Evolutionary conservation across 208 protist genomes (phyloP).

Genomic region (Kentomonas sorsogonicus): DNA sequence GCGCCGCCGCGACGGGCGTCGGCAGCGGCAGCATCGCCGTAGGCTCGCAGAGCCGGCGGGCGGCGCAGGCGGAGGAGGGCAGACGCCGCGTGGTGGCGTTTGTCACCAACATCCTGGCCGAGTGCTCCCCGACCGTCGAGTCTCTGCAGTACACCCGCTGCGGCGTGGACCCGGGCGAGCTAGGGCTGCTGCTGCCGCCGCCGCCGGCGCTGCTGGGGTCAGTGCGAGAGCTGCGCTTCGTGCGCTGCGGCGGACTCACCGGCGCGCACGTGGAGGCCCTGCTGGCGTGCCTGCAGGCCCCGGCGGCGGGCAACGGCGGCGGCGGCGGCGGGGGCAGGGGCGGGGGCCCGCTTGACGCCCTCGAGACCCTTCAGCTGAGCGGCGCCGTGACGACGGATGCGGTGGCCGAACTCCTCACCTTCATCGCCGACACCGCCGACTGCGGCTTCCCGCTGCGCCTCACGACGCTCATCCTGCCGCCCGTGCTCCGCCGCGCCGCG

Average conservation of each 20-base stretch:
- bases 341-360: constrained; percentile 12
- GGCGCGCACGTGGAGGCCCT: constrained; percentile 51
- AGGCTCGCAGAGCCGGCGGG: too few relatives aligned
- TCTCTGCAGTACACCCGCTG: constrained; percentile 49
- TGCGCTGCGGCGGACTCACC: constrained; percentile 56
- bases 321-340: neutral
- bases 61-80: constrained; percentile 13
- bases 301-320: neutral
- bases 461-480: constrained; percentile 25
- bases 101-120: constrained; percentile 33
- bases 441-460: constrained; percentile 1
- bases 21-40: too few relatives aligned
- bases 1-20: neutral
- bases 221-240: constrained; percentile 36
- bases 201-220: constrained; percentile 14
- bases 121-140: constrained; percentile 9
- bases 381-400: constrained; percentile 48
- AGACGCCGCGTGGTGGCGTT: constrained; percentile 34
- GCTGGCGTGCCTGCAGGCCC: constrained; percentile 26
- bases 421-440: constrained; percentile 22
- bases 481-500: constrained; percentile 17
- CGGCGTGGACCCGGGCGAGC: constrained; percentile 33
- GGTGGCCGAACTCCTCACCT: constrained; percentile 45
- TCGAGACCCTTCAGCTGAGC: constrained; percentile 61
- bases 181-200: constrained; percentile 25